A percentile compares a stretch with the other conserved stretches of the same genome.
phyloP scores from a whole-genome alignment of 2,329 filamentous ascomycete genomes.

The Trichoderma sp. region DNA sequence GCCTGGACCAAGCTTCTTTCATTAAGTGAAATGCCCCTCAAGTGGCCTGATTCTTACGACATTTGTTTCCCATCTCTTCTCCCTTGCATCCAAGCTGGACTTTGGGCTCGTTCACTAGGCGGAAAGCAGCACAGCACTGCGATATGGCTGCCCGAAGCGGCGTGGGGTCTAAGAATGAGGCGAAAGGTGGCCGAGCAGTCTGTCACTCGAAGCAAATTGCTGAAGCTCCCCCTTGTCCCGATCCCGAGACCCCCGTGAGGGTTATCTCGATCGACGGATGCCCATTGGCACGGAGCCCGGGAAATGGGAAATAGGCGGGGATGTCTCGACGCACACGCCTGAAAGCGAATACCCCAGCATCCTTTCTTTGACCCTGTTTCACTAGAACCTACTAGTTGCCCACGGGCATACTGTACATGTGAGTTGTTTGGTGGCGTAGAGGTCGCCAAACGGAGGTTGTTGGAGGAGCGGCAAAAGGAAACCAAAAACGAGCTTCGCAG shows the following conservation, averaged over 20 bases:
- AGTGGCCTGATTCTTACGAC: not conserved
- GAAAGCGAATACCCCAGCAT: not conserved
- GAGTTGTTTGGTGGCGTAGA: not conserved
- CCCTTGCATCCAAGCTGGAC: not conserved
- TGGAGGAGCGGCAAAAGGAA: not conserved
- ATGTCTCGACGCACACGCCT: constrained; percentile 1
- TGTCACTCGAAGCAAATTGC: not conserved
- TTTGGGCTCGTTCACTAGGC: not conserved
- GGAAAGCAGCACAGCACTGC: not conserved
- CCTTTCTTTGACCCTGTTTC: not conserved
- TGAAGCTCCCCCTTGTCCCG: not conserved
- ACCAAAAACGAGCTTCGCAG: not conserved
- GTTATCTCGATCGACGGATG: not conserved
- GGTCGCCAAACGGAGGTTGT: not conserved
- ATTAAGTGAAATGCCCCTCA: not conserved
- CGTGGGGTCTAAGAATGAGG: not conserved
- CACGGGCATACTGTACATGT: not conserved
- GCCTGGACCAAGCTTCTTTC: not conserved
- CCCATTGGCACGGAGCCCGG: constrained; percentile 13
- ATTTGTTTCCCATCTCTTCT: not conserved
- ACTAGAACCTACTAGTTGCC: not conserved
- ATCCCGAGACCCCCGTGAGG: not conserved
- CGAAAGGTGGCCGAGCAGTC: not conserved
- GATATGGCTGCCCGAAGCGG: not conserved
- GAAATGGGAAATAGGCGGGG: not conserved